Base-by-base conservation (phyloP, 129 eudicot genomes). In the Dittrichia graveolens region DNA sequence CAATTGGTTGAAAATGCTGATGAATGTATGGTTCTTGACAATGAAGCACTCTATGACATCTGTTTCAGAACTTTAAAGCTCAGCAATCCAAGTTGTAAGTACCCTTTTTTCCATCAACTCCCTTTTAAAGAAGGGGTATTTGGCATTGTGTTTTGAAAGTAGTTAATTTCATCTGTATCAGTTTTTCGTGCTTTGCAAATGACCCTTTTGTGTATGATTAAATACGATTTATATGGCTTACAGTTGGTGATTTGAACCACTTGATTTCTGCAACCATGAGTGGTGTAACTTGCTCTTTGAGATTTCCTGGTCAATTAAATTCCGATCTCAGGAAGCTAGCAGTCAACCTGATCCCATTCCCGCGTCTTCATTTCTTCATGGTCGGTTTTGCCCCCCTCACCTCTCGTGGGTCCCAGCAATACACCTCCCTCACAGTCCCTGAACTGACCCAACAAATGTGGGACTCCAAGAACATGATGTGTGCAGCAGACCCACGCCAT, bases 361-460 rank as follows among this genome's bases (percentile, higher is more conserved):
- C 97, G 1, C 89, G 97, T 47, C 93, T 91, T 68, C 97, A 91
- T 74, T 91, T 91, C 85, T 91, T 91, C 86, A 91, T 91, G 97
- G 97, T 91, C 9, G 97, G 97, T 13, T 91, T 91, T 38, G 97
- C 97, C 2, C 97, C 97, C 0, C 96, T 91, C 58, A 91, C 97
- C 41, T 88, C 97, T 35, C 97, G 96, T 64, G 93, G 96, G 15
- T 91, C 97, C 18, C 97, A 91, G 76, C 91, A 91, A 50, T 91
- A 91, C 85, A 85, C 84, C 40, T 88, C 97, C 19, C 83, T 91
- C 40, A 83, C 97, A 0, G 97, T 91, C 84, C 97, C 97, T 8
- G 97, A 91, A 86, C 87, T 91, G 65, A 91, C 97, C 11, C 97
- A 91, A 37, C 97, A 91, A 79, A 91, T 91, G 97, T 91, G 97